Conservation (phyloP, 257 asterid species). For the Sherardia arvensis region DNA sequence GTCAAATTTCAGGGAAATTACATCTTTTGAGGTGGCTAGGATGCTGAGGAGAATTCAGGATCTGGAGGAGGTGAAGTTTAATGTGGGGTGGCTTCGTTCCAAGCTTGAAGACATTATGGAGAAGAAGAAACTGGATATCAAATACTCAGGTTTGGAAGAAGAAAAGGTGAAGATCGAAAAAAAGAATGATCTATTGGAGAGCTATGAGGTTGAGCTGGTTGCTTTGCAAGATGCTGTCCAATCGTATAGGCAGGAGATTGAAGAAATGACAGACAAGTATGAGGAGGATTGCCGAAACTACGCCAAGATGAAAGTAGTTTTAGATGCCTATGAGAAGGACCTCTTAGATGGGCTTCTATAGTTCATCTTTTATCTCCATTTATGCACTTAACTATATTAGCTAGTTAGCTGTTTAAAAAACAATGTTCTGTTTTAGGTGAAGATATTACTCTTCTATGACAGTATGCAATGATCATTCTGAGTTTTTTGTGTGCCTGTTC, state of each 20-base stretch:
- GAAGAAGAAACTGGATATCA: background rate
- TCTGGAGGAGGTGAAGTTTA: background rate
- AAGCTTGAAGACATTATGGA: background rate
- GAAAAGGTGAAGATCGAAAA: background rate
- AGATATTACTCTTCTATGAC: too few species aligned
- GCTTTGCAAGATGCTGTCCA: background rate
- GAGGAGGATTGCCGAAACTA: background rate
- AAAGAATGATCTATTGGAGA: constrained; percentile 1
- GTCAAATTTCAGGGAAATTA: background rate
- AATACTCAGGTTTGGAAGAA: background rate
- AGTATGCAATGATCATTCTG: background rate
- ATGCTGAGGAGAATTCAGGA: constrained; percentile 7
- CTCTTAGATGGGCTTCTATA: constrained; percentile 7
- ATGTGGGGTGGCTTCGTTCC: background rate
- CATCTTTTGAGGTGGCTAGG: background rate
- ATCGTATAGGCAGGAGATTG: background rate
- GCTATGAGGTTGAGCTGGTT: background rate
- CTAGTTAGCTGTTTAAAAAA: background rate
- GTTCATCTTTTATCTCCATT: background rate
- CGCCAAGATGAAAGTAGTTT: background rate
- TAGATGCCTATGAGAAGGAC: background rate
- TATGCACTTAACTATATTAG: background rate
- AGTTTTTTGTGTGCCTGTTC: too few species aligned
- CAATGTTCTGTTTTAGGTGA: background rate
- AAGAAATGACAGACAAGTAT: background rate